A percentile compares a stretch with the other conserved stretches of the same genome.
phyloP scores from a whole-genome alignment of 2,329 filamentous ascomycete species.

The Ascochyta pisi region DNA sequence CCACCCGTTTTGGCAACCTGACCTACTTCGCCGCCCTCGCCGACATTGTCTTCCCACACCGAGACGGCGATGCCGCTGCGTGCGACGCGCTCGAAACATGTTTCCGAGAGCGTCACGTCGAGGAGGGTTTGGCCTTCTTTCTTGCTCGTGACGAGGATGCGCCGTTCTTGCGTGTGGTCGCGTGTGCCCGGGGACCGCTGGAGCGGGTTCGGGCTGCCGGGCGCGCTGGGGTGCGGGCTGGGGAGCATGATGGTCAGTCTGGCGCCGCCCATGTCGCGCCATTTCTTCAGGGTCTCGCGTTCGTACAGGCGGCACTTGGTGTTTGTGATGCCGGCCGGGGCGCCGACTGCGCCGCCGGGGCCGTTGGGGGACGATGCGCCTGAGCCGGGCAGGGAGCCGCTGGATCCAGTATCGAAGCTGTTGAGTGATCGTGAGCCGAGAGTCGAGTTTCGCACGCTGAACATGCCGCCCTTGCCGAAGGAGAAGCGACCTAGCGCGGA shows the following conservation, averaged over 20 bases:
- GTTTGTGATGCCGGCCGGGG: constrained; percentile 73
- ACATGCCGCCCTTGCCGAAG: constrained; percentile 70
- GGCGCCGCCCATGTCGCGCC: constrained; percentile 90
- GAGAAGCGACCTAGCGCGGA: constrained; percentile 78
- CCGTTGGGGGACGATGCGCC: constrained; percentile 45
- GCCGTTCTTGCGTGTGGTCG: constrained; percentile 71
- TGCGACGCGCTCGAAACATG: constrained; percentile 83
- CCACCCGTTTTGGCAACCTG: constrained; percentile 66
- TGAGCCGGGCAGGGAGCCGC: constrained; percentile 50
- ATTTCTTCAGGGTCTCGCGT: constrained; percentile 75
- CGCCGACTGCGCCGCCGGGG: constrained; percentile 37
- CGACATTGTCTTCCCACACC: constrained; percentile 73
- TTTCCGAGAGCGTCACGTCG: constrained; percentile 84
- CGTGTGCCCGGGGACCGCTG: constrained; percentile 48
- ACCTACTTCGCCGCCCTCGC: constrained; percentile 62
- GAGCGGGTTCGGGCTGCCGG: constrained; percentile 35
- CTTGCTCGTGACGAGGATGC: constrained; percentile 78
- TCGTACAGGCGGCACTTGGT: constrained; percentile 87
- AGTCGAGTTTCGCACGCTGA: constrained; percentile 83
- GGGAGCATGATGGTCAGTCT: constrained; percentile 81
- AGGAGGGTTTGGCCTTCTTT: constrained; percentile 73
- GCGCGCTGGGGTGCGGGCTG: constrained; percentile 58
- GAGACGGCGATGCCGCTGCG: constrained; percentile 87
- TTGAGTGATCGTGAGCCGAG: constrained; percentile 67
- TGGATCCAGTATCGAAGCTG: constrained; percentile 54